Evolutionary conservation across 225 moss, liverwort and hornwort species (phyloP).

Genomic region (Polytrichum formosum): DNA sequence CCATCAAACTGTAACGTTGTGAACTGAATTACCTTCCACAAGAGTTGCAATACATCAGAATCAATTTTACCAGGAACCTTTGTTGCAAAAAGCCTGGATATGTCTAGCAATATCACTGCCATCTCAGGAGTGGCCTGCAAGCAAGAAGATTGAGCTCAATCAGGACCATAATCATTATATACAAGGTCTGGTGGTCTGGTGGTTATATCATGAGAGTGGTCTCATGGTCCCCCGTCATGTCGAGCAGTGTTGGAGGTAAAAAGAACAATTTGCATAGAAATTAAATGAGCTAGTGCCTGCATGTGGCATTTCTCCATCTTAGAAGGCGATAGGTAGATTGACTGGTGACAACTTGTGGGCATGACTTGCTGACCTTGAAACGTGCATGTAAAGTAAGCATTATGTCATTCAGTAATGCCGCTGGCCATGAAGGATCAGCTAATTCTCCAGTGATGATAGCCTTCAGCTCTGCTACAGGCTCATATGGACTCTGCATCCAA

Average conservation of each 20-base stretch:
- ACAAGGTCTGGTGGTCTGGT: neutral
- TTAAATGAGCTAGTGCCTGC: too few species aligned
- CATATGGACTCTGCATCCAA: constrained; percentile 98
- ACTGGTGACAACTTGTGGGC: neutral
- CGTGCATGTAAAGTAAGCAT: constrained; percentile 94
- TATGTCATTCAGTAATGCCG: constrained; percentile 91
- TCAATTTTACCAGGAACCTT: constrained; percentile 99
- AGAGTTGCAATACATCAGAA: constrained; percentile 92
- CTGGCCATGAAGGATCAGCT: constrained; percentile 88
- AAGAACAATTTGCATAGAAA: too few species aligned
- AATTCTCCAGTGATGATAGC: constrained; percentile 92
- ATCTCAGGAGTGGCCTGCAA: constrained; percentile 96
- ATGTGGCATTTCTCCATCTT: too few species aligned
- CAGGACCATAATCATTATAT: constrained; percentile 7
- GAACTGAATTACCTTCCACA: constrained; percentile 78
- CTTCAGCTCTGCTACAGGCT: constrained; percentile 94
- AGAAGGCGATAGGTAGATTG: neutral
- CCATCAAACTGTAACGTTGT: neutral
- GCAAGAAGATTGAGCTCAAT: constrained; percentile 19
- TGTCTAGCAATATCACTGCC: constrained; percentile 97
- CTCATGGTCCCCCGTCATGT: too few species aligned
- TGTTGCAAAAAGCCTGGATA: constrained; percentile 96
- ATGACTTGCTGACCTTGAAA: constrained; percentile 67
- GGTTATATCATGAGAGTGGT: neutral
- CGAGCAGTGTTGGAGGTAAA: too few species aligned